Conservation (phyloP, 306 rosid species). For the Rosa persica region DNA sequence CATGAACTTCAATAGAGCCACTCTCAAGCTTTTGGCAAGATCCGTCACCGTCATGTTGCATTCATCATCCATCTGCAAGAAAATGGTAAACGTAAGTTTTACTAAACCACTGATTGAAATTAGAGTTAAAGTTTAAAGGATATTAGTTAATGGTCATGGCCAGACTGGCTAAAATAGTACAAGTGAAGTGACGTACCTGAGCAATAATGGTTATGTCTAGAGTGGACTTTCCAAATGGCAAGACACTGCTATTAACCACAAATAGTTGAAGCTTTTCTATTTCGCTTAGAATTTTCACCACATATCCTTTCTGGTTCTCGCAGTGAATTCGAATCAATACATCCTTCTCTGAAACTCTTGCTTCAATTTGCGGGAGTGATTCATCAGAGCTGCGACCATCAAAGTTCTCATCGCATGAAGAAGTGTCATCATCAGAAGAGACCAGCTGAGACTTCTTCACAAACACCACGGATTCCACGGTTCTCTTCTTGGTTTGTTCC, state of each 20-base stretch:
- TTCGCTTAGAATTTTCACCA: constrained; percentile 44
- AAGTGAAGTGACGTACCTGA: constrained; percentile 40
- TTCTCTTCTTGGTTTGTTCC: constrained; percentile 53
- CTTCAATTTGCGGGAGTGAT: constrained; percentile 52
- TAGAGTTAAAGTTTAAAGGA: background rate
- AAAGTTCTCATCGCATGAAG: constrained; percentile 50
- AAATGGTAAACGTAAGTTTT: background rate
- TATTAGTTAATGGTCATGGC: background rate
- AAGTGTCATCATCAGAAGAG: constrained; percentile 38
- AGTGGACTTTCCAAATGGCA: constrained; percentile 51
- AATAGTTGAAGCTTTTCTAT: constrained; percentile 48
- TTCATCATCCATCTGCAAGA: constrained; percentile 55
- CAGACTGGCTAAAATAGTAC: background rate
- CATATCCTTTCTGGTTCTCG: constrained; percentile 45
- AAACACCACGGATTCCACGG: constrained; percentile 39
- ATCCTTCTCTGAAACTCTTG: constrained; percentile 54
- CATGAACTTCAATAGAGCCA: constrained; percentile 37
- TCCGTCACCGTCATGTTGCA: constrained; percentile 43
- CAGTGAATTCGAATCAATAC: constrained; percentile 64
- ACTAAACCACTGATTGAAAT: background rate
- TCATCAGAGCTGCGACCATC: constrained; percentile 15
- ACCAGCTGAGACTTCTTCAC: constrained; percentile 37
- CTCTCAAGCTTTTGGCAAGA: constrained; percentile 38
- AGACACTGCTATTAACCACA: constrained; percentile 37
- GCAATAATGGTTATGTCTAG: constrained; percentile 58